Conservation (phyloP, 176 grass and related monocot species). For the Elaeis guineensis region DNA sequence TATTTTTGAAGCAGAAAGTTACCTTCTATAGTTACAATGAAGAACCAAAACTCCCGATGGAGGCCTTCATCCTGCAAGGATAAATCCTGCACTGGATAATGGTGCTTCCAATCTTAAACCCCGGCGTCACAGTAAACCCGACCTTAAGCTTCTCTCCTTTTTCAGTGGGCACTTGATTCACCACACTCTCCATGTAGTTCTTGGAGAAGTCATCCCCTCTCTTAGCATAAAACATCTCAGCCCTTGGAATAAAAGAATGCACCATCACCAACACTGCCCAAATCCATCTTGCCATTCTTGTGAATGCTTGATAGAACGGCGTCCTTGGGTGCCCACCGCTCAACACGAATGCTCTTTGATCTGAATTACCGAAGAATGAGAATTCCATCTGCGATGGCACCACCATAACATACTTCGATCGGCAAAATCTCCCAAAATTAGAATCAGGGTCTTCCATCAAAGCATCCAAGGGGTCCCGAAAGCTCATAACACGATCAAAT, state of each 20-base stretch:
- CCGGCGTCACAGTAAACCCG: constrained; percentile 71
- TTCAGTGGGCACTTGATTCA: constrained; percentile 19
- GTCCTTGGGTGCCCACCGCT: constrained; percentile 73
- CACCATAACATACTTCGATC: constrained; percentile 42
- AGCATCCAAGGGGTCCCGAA: constrained; percentile 53
- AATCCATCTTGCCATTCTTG: constrained; percentile 51
- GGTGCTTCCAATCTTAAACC: constrained; percentile 72
- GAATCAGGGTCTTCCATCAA: constrained; percentile 49
- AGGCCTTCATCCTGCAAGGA: constrained; percentile 20
- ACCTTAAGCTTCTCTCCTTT: constrained; percentile 33
- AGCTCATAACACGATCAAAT: constrained; percentile 48
- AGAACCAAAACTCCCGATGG: too few species aligned
- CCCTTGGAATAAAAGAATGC: constrained; percentile 43
- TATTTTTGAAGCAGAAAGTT: too few species aligned
- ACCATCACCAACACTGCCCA: constrained; percentile 57
- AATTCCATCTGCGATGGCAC: constrained; percentile 54
- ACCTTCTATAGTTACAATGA: too few species aligned
- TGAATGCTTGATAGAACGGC: constrained; percentile 61
- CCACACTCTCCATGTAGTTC: constrained; percentile 67
- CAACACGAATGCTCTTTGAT: constrained; percentile 60
- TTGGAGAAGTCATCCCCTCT: constrained; percentile 28
- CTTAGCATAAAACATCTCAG: constrained; percentile 68
- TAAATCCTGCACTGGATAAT: constrained; percentile 65
- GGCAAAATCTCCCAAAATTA: constrained; percentile 67
- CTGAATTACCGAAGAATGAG: constrained; percentile 67